Base-by-base conservation (phyloP, 768 basidiomycete species). In the Chalciporus pseudorubinellus region DNA sequence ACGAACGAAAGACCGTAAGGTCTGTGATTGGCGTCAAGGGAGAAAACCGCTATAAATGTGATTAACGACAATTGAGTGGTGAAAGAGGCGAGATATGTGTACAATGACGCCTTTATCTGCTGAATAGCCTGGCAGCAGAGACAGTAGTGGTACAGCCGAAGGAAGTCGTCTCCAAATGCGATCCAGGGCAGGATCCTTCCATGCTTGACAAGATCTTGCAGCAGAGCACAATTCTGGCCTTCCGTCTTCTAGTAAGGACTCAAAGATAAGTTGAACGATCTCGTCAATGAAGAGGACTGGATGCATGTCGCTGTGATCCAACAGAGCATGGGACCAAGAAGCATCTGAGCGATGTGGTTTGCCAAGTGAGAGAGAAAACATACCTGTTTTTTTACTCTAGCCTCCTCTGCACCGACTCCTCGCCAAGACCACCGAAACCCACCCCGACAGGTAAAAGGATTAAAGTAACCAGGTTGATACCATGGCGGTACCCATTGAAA, bases 121-220 rank as follows among this genome's bases (percentile, higher is more conserved):
- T 2, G 42, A 64, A 33, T 55, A 59, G 8, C 52, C 51, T 19
- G 65, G 65, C 20, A 66, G 51, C 39, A 81, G 65, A 39, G 67
- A 58, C 5, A 80, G 58, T 29, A 80, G 58, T 28, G 78, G 78
- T 18, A 56, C 55, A 14, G 74, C 61, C 20, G 75, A 77, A 22
- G 69, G 56, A 20, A 81, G 60, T 28, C 66, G 67, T 50, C 64
- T 57, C 79, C 79, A 82, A 14, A 79, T 51, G 26, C 65, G 57
- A 59, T 81, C 77, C 14, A 80, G 52, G 14, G 79, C 76, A 26
- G 78, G 78, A 28, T 74, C 72, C 40, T 66, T 73, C 78, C 78
- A 81, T 22, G 76, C 66, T 60, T 57, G 68, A 58, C 77, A 81
- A 34, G 65, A 72, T 50, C 71, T 70, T 2, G 77, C 74, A n/a